Evolutionary conservation across 345 rosid species (phyloP), one percentile per base, ranked within the genome.

Genomic region (Excoecaria agallocha): DNA sequence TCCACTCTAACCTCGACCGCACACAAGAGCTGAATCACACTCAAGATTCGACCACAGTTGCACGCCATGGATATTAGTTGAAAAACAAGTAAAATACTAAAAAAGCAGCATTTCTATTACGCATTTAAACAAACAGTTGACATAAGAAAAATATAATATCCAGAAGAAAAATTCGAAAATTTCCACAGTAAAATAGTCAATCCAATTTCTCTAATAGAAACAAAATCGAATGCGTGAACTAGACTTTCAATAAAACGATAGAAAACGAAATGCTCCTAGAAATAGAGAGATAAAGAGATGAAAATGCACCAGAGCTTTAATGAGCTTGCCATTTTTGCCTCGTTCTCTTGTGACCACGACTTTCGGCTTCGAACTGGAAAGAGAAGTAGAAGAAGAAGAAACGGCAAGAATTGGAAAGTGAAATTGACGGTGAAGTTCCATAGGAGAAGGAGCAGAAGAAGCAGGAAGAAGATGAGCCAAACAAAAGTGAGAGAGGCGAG

Each of bases 321-420:
- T 81, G 71, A 94, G 91, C 89, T 91, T 90, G 66, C 82, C 84
- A 83, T 94, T 94, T 75, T 91, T 94, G 86, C 98, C 98, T 48
- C 86, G 88, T 81, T 94, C 98, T 79, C 98, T 88, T 71, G 98
- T 92, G 76, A 94, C 97, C 12, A 94, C 91, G 52, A 92, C 98
- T 72, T 84, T 78, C 16, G 94, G 93, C 71, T 72, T 81, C 54
- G 80, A 76, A 62, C 48, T 59, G 69, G 87, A 71, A 74, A 71
- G 6, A n/a, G 84, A 43, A 56, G 68, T 20, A 7, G 63, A 19
- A 22, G 78, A 67, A 30, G 75, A 43, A 7, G 63, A 19, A 22
- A 77, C 73, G 68, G 74, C 86, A 24, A 64, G 69, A 68, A 78
- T 57, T 69, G 65, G 59, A 68, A 56, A 22, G 19, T 5, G 46